phyloP scores from a whole-genome alignment of 306 rosid genomes.

The Rosa lucieae region DNA sequence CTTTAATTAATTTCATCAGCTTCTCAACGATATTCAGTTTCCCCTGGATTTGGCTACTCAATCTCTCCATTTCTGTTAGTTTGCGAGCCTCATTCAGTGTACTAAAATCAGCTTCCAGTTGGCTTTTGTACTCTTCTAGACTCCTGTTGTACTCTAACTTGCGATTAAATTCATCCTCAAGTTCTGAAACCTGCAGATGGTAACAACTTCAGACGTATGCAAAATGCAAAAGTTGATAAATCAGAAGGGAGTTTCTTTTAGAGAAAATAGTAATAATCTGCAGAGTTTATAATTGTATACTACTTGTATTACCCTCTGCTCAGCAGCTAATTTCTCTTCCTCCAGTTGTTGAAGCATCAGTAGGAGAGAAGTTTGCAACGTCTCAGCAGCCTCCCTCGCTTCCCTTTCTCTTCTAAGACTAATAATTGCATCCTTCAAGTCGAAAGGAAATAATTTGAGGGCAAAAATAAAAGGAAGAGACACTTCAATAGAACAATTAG shows the following conservation, averaged over 20 bases:
- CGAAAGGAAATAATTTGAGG: conserved; percentile 17
- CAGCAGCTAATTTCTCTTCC: conserved; percentile 58
- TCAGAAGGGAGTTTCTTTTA: not conserved
- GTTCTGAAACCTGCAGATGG: conserved; percentile 55
- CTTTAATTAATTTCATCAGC: not conserved
- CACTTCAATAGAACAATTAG: no score
- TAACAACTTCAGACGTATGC: not conserved
- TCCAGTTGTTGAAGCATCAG: conserved; percentile 56
- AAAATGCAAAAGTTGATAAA: not conserved
- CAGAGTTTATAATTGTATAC: no score
- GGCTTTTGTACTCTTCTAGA: conserved; percentile 65
- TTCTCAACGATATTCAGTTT: not conserved
- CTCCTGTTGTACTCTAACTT: conserved; percentile 73
- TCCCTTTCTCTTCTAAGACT: conserved; percentile 60
- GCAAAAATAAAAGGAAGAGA: not conserved
- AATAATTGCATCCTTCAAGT: conserved; percentile 57
- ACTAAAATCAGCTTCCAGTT: conserved; percentile 70
- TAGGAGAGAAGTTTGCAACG: conserved; percentile 40
- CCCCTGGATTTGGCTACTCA: conserved; percentile 26
- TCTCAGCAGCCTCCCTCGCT: conserved; percentile 60
- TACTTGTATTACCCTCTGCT: conserved; percentile 50
- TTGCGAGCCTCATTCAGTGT: conserved; percentile 57
- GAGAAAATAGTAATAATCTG: not conserved
- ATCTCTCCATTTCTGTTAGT: conserved; percentile 66
- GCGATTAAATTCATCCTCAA: conserved; percentile 67